Evolutionary conservation across 495 filamentous ascomycete genomes (phyloP).

Genomic region (Penicillium flavigenum): DNA sequence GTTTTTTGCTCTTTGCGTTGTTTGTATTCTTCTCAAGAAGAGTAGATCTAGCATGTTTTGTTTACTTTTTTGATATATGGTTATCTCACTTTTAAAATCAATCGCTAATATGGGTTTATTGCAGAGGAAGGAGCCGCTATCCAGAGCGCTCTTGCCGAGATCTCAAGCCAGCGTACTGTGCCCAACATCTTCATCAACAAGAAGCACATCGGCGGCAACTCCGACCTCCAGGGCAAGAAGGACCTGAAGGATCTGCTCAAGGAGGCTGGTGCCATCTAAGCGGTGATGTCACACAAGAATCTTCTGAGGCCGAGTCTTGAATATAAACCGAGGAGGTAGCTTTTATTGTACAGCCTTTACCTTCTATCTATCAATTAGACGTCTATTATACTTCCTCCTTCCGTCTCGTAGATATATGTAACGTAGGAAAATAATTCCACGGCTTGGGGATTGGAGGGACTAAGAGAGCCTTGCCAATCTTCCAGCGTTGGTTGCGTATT

Average conservation of each 20-base stretch:
- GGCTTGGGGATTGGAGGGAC: background rate
- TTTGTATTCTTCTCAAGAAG: background rate
- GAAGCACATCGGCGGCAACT: constrained; percentile 95
- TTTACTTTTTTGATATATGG: background rate
- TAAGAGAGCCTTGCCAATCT: background rate
- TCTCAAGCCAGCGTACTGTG: constrained; percentile 81
- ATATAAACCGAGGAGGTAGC: background rate
- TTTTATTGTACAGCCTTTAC: constrained; percentile 7
- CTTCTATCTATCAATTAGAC: background rate
- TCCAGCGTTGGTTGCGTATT: constrained; percentile 1
- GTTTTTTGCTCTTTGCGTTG: constrained; percentile 26
- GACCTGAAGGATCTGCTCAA: constrained; percentile 60
- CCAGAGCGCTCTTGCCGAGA: constrained; percentile 77
- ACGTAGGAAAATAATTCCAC: background rate
- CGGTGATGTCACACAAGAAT: background rate
- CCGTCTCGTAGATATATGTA: background rate
- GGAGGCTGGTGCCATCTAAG: constrained; percentile 63
- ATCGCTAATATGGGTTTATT: constrained; percentile 11
- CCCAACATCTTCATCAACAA: constrained; percentile 92
- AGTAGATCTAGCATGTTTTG: background rate
- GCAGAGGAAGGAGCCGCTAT: constrained; percentile 76
- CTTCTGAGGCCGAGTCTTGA: background rate
- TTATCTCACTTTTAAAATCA: background rate
- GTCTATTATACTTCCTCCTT: background rate
- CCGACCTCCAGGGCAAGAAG: constrained; percentile 70